phyloP scores from a whole-genome alignment of 2,329 filamentous ascomycete genomes.

The Fusarium equiseti region DNA sequence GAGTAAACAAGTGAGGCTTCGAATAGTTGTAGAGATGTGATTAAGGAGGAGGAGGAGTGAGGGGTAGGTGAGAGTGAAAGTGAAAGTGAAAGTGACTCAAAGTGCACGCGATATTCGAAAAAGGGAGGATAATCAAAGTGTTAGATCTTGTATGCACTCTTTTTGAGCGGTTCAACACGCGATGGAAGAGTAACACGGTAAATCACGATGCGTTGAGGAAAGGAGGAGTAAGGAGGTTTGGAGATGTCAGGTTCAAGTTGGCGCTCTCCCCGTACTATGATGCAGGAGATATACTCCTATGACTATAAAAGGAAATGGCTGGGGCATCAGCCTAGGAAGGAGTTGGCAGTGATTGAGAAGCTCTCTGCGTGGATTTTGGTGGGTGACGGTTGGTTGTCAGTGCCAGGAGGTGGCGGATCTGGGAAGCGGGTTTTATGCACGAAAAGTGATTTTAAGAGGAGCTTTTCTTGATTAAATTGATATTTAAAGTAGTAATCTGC shows the following conservation, averaged over 20 bases:
- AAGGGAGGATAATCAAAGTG: neutral
- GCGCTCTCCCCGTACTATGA: neutral
- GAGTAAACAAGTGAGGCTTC: neutral
- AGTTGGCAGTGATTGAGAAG: neutral
- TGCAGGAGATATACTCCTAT: neutral
- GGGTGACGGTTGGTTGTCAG: constrained; percentile 16
- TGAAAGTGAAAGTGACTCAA: neutral
- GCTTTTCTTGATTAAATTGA: neutral
- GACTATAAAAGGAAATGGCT: neutral
- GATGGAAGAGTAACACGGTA: constrained; percentile 14
- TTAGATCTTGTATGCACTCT: neutral
- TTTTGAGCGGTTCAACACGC: constrained; percentile 6
- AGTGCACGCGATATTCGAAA: neutral
- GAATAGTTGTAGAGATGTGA: neutral
- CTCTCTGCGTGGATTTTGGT: neutral
- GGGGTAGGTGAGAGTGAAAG: neutral
- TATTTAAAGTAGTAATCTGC: rapidly evolving
- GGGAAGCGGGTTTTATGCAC: neutral
- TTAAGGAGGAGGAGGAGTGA: neutral
- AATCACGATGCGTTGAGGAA: constrained; percentile 11
- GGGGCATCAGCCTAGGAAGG: constrained; percentile 2
- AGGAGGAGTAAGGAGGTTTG: neutral
- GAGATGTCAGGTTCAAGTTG: neutral
- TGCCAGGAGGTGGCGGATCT: constrained; percentile 16
- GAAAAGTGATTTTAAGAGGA: neutral